Percentiles rank a stretch among this genome's conserved stretches.
These are phyloP conservation scores for Aspergillus nanangensis DNA, from an alignment of 495 filamentous ascomycete genomes.

Conservation along the genomic window DNA sequence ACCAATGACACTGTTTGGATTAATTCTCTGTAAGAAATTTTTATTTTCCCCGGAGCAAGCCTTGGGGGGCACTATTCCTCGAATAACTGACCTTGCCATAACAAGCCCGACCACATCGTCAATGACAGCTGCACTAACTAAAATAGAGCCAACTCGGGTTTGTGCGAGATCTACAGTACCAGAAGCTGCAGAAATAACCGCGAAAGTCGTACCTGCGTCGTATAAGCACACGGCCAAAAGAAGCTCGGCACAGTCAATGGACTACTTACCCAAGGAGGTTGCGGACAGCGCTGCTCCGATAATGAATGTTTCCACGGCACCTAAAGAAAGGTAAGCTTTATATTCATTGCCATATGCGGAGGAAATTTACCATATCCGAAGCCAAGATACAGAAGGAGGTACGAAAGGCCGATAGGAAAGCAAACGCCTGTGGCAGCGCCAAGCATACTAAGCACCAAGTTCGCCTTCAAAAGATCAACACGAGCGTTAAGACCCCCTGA, in stretches of 20 bases:
- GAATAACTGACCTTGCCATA: slow-evolving; percentile 57
- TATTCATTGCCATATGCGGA: neutral
- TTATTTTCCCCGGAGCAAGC: too few relatives aligned
- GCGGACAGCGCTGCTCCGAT: slow-evolving; percentile 30
- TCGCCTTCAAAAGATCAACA: slow-evolving; percentile 29
- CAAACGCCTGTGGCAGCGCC: slow-evolving; percentile 28
- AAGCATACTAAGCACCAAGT: slow-evolving; percentile 26
- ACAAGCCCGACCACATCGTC: slow-evolving; percentile 77
- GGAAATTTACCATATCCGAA: slow-evolving; percentile 23
- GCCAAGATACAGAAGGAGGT: slow-evolving; percentile 25
- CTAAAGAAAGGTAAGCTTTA: too few relatives aligned
- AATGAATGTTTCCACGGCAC: slow-evolving; percentile 33
- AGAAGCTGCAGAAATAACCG: slow-evolving; percentile 26
- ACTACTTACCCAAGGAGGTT: slow-evolving; percentile 30
- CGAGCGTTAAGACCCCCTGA: slow-evolving; percentile 27
- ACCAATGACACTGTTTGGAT: slow-evolving; percentile 45
- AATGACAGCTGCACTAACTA: slow-evolving; percentile 65
- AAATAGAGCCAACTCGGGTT: slow-evolving; percentile 28
- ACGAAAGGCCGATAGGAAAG: slow-evolving; percentile 33
- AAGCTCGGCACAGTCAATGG: too few relatives aligned
- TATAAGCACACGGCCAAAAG: too few relatives aligned
- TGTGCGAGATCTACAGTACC: slow-evolving; percentile 21
- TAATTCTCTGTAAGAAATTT: too few relatives aligned
- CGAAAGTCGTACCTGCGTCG: slow-evolving; percentile 26
- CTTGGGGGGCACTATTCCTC: too few relatives aligned